Percentiles rank a stretch among this genome's conserved stretches.
Evolutionary conservation across 805 yeast genomes (phyloP).

Genomic region (Ogataea parapolymorpha): DNA sequence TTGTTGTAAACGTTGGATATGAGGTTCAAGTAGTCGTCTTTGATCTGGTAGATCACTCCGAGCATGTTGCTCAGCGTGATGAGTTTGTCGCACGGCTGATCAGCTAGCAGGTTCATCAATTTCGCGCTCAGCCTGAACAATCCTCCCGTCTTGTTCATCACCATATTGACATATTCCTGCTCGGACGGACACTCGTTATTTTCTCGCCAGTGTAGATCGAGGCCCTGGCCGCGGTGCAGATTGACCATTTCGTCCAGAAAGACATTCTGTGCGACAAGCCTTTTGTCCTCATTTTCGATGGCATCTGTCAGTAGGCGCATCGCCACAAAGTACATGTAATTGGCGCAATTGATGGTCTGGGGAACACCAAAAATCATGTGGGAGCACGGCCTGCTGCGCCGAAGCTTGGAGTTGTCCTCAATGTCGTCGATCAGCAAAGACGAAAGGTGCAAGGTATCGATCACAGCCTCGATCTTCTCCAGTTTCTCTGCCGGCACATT

Average conservation of each 20-base stretch:
- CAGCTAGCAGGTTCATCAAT: conserved; percentile 43
- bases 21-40: conserved; percentile 80
- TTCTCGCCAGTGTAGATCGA: conserved; percentile 89
- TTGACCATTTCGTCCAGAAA: conserved; percentile 73
- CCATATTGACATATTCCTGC: conserved; percentile 72
- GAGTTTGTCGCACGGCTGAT: conserved; percentile 26
- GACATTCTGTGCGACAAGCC: conserved; percentile 36
- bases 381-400: conserved; percentile 80
- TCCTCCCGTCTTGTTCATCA: conserved; percentile 86
- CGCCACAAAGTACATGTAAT: conserved; percentile 76
- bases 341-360: conserved; percentile 77
- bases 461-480: conserved; percentile 40
- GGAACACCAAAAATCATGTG: conserved; percentile 77
- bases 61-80: conserved; percentile 66
- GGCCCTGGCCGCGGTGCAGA: conserved; percentile 86
- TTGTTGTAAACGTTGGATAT: conserved; percentile 46
- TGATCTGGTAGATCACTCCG: conserved; percentile 82
- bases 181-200: conserved; percentile 54
- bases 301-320: conserved; percentile 42
- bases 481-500: conserved; percentile 39
- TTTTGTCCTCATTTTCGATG: conserved; percentile 18
- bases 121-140: conserved; percentile 71
- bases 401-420: conserved; percentile 67
- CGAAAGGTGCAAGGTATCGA: conserved; percentile 63
- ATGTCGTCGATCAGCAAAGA: conserved; percentile 81